Evolutionary conservation across 192 early-diverging fungal genomes (phyloP).

Genomic region (Mortierella alpina): DNA sequence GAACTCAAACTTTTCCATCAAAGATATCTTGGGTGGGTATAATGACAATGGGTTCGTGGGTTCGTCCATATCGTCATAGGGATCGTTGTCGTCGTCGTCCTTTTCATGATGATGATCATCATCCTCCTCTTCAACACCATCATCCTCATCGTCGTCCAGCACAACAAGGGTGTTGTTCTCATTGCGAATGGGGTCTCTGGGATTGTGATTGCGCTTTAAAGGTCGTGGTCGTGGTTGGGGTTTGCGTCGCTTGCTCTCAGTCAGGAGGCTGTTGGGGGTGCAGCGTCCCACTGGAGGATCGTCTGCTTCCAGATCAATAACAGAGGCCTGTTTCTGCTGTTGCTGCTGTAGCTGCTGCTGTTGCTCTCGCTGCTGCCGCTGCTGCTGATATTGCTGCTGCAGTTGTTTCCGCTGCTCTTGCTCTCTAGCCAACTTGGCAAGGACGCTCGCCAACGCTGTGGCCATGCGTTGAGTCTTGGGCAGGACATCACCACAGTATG

Average conservation of each 20-base stretch:
- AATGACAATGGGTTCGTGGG: no score
- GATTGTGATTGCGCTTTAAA: neutral
- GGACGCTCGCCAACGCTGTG: conserved; percentile 17
- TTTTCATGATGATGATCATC: neutral
- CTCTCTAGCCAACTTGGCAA: neutral
- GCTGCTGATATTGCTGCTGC: neutral
- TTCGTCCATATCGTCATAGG: neutral
- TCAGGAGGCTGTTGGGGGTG: no score
- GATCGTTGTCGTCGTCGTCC: neutral
- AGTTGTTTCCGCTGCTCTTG: neutral
- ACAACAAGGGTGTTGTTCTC: neutral
- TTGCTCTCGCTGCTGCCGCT: neutral
- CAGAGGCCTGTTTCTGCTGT: neutral
- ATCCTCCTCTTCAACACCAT: neutral
- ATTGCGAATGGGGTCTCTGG: neutral
- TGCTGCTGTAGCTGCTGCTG: neutral
- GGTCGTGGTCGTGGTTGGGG: neutral
- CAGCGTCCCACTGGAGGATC: no score
- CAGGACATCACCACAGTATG: conserved; percentile 30
- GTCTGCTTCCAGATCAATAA: neutral
- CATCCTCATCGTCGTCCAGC: neutral
- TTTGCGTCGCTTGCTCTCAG: neutral
- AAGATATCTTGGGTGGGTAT: conserved; percentile 4
- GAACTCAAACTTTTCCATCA: conserved; percentile 56
- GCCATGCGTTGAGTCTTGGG: conserved; percentile 13